Base-by-base conservation (phyloP, 106 monocot species). In the Allium cepa region DNA sequence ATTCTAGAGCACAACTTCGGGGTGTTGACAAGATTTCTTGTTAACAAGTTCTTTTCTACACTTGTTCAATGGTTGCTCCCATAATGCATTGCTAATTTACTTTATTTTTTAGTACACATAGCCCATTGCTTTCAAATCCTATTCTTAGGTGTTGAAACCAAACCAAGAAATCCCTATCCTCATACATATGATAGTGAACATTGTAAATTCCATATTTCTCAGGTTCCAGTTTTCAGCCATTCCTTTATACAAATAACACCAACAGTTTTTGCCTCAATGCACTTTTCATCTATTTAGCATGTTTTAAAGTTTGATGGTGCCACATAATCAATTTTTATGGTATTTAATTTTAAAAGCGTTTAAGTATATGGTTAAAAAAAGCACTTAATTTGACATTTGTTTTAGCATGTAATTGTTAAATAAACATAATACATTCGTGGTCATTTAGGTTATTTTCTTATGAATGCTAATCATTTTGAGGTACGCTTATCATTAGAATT, bases 121-220 rank as follows among this genome's bases (percentile, higher is more conserved):
- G 22, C 22, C 22, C 22, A 22, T 22, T 22, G 22, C 22, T 22
- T 22, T 22, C 22, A 22, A 22, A 22, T 22, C 22, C 22, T 22
- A 0, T 22, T 22, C 22, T 22, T 1, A 22, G 93, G 97, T 4
- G 72, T 85, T 55, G 97, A 99, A 47, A 73, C 93, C 73, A 87
- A 75, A 77, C 83, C 97, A 0, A 86, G 89, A n/a, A 93, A 79
- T 14, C 82, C 92, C 36, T 93, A 83, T 56, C 83, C 73, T 28
- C 90, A 87, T 49, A n/a, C 13, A 45, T 75, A 71, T 60, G 85
- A 90, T 55, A 15, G 60, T 1, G 36, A 70, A 12, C 72, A 69
- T 36, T 92, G 97, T 3, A 70, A 84, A 72, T 86, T 99, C 27
- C 92, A 88, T 17, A 59, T 99, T 64, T 77, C 81, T 47, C 92